phyloP scores from a whole-genome alignment of 2,329 filamentous ascomycete genomes.

The Neofusicoccum ribis region DNA sequence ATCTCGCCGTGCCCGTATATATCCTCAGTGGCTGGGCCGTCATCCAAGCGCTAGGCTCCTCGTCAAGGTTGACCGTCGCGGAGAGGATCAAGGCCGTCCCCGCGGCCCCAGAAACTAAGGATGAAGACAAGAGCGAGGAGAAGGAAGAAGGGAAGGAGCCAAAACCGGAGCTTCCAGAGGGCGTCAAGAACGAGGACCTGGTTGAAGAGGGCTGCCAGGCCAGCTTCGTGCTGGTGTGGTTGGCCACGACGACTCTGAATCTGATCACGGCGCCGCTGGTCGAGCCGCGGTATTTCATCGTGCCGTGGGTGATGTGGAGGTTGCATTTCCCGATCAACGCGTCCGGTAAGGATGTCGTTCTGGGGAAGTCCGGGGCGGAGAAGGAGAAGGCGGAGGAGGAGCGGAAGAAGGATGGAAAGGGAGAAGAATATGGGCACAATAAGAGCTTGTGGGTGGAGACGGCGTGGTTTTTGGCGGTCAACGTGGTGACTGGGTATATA shows the following conservation, averaged over 20 bases:
- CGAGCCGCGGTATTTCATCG: conserved; percentile 93
- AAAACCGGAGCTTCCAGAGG: background rate
- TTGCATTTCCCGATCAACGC: conserved; percentile 64
- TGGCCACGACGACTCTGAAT: conserved; percentile 72
- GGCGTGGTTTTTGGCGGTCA: conserved; percentile 66
- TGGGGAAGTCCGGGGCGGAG: background rate
- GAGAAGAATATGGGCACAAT: conserved; percentile 32
- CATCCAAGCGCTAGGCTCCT: conserved; percentile 60
- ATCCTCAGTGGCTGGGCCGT: conserved; percentile 67
- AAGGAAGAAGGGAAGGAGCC: background rate
- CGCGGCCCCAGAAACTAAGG: background rate
- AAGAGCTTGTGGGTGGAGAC: conserved; percentile 62
- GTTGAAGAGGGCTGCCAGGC: conserved; percentile 25
- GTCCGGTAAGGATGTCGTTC: conserved; percentile 23
- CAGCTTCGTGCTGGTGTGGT: conserved; percentile 59
- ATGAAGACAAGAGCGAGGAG: background rate
- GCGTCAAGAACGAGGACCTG: background rate
- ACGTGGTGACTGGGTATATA: conserved; percentile 66
- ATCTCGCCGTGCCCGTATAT: conserved; percentile 70
- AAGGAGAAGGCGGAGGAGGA: background rate
- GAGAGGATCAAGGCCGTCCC: conserved; percentile 3
- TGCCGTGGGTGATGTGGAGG: conserved; percentile 93
- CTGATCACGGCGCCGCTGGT: conserved; percentile 88
- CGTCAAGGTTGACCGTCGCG: background rate
- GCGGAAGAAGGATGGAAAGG: background rate